Conservation (phyloP, 1,284 basidiomycete genomes). For the Melampsora americana region DNA sequence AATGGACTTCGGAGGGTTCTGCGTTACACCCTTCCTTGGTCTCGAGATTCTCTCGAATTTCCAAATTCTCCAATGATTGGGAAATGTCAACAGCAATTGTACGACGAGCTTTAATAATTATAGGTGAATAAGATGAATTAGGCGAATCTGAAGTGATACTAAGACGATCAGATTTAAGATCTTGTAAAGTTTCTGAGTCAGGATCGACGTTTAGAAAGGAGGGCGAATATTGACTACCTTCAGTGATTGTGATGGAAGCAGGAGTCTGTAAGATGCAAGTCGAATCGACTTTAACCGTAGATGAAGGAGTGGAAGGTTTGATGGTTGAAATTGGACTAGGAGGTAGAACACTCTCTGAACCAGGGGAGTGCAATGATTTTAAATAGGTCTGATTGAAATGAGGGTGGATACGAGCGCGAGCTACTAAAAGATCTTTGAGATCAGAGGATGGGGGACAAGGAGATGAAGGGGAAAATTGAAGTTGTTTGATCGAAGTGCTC, state of each 20-base stretch:
- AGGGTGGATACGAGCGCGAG: constrained; percentile 4
- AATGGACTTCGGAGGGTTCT: too few relatives aligned
- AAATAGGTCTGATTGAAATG: neutral
- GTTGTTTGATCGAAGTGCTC: too few relatives aligned
- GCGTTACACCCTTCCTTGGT: too few relatives aligned
- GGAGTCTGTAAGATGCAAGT: neutral
- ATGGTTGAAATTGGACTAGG: neutral
- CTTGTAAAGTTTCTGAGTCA: constrained; percentile 1
- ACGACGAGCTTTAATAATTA: neutral
- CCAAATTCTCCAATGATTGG: neutral
- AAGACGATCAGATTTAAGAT: neutral
- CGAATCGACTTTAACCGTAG: neutral
- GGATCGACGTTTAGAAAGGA: neutral
- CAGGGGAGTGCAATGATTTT: neutral
- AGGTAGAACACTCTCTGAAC: neutral
- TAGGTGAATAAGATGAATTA: constrained; percentile 2
- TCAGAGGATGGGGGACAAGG: constrained; percentile 7
- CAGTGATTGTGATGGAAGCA: neutral
- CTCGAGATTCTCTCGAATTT: neutral
- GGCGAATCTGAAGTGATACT: neutral
- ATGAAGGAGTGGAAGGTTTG: constrained; percentile 8
- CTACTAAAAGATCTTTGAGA: neutral
- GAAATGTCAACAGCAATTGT: neutral
- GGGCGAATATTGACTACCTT: constrained; percentile 8
- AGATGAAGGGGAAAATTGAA: neutral